Evolutionary conservation across 139 green algal genomes (phyloP).

Genomic region (Chlamydomonas sp.): DNA sequence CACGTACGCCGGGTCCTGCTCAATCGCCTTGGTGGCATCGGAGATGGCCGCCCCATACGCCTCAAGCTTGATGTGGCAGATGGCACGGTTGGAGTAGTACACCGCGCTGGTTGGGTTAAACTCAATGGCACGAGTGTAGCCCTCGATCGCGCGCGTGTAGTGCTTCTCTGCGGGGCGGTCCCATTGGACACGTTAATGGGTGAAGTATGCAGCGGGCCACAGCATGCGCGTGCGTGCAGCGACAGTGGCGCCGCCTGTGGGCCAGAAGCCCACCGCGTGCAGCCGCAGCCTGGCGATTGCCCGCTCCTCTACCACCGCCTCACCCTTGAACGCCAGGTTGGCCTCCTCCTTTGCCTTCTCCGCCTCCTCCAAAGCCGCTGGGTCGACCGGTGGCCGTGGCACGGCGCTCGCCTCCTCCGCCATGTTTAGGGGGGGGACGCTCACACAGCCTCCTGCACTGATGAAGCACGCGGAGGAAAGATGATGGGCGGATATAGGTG

Average conservation of each 20-base stretch:
- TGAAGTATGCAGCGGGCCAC: background rate
- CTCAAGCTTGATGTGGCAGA: slow-evolving; percentile 81
- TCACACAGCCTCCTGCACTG: too few species aligned
- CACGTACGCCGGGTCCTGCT: slow-evolving; percentile 74
- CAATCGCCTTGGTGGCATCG: slow-evolving; percentile 81
- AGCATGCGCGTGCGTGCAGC: background rate
- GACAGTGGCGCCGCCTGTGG: background rate
- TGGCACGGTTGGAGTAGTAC: slow-evolving; percentile 81
- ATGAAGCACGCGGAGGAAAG: too few species aligned
- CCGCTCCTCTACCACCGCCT: background rate
- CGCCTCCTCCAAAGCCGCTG: slow-evolving; percentile 11
- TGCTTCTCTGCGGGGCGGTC: slow-evolving; percentile 63
- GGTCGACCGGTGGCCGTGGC: too few species aligned
- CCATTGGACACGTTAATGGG: too few species aligned
- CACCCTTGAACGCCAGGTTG: slow-evolving; percentile 50
- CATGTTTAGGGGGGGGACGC: too few species aligned
- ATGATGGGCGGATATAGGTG: too few species aligned
- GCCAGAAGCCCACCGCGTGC: background rate
- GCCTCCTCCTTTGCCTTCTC: slow-evolving; percentile 42
- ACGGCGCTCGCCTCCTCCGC: too few species aligned
- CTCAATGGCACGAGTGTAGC: slow-evolving; percentile 80
- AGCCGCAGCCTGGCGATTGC: background rate
- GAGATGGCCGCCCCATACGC: slow-evolving; percentile 81
- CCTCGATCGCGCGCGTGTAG: slow-evolving; percentile 66
- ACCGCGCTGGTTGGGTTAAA: slow-evolving; percentile 55